Evolutionary conservation across 495 filamentous ascomycete genomes (phyloP).

Genomic region (Xylaria acuta): DNA sequence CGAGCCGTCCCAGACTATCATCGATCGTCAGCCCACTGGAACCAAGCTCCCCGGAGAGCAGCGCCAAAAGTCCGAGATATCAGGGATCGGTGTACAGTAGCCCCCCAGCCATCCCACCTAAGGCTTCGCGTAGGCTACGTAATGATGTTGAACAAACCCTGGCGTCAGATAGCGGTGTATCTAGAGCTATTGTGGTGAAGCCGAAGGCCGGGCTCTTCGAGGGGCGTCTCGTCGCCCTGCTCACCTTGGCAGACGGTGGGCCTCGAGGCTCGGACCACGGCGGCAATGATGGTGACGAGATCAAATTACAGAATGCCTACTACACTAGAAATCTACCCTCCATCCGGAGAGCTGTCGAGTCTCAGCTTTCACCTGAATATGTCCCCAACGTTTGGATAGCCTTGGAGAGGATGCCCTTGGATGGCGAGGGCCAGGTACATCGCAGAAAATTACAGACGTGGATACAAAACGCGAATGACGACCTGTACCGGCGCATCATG

Average conservation of each 20-base stretch:
- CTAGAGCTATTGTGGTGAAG: slow-evolving; percentile 47
- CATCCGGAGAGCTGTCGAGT: slow-evolving; percentile 42
- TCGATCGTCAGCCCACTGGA: slow-evolving; percentile 28
- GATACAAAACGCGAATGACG: slow-evolving; percentile 56
- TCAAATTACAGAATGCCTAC: slow-evolving; percentile 48
- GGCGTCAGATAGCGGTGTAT: slow-evolving; percentile 34
- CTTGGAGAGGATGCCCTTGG: slow-evolving; percentile 53
- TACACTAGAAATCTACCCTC: slow-evolving; percentile 44
- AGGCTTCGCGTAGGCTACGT: slow-evolving; percentile 32
- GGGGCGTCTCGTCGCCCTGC: slow-evolving; percentile 50
- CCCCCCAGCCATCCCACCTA: slow-evolving; percentile 28
- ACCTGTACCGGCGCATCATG: slow-evolving; percentile 49
- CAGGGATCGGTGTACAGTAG: slow-evolving; percentile 17
- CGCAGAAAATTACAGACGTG: slow-evolving; percentile 54
- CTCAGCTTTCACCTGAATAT: slow-evolving; percentile 34
- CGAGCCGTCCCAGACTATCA: slow-evolving; percentile 7
- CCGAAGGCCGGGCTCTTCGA: slow-evolving; percentile 56
- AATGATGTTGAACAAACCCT: slow-evolving; percentile 33
- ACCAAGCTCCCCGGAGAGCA: slow-evolving; percentile 19
- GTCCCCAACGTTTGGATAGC: slow-evolving; percentile 52
- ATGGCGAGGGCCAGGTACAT: slow-evolving; percentile 45
- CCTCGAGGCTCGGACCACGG: slow-evolving; percentile 25
- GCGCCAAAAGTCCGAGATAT: slow-evolving; percentile 13
- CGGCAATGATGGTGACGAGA: slow-evolving; percentile 34
- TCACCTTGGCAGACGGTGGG: slow-evolving; percentile 43